A percentile compares a stretch with the other conserved stretches of the same genome.
Conservation (phyloP, 2,329 filamentous ascomycete genomes). For the Colletotrichum filicis region DNA sequence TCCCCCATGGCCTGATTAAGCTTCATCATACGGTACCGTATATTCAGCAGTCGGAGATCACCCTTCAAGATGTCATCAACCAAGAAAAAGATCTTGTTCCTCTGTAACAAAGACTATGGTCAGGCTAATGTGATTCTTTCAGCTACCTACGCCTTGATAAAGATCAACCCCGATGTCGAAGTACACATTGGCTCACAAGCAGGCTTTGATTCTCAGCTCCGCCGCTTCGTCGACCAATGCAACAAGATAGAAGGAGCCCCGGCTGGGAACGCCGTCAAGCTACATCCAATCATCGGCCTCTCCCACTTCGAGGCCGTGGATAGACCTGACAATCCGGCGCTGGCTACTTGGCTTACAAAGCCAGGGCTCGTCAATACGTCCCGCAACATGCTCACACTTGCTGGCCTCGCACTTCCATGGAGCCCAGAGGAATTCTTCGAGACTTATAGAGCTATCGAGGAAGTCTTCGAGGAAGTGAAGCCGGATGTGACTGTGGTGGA, state of each 20-base stretch:
- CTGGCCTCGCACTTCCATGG: background rate
- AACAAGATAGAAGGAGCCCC: constrained; percentile 33
- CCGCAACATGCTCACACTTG: background rate
- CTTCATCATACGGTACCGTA: background rate
- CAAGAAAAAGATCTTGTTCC: constrained; percentile 47
- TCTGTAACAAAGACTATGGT: constrained; percentile 58
- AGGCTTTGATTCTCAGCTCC: background rate
- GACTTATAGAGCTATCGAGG: background rate
- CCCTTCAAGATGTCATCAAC: background rate
- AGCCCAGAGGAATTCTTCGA: background rate
- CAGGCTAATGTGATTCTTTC: constrained; percentile 59
- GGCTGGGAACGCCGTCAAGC: background rate
- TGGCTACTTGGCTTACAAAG: background rate
- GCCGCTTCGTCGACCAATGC: constrained; percentile 38
- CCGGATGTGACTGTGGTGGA: background rate
- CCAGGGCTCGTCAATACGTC: constrained; percentile 4
- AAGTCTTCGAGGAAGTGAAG: background rate
- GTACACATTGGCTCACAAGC: constrained; percentile 54
- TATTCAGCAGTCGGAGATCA: background rate
- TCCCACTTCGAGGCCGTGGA: constrained; percentile 5
- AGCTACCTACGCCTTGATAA: constrained; percentile 51
- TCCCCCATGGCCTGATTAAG: background rate
- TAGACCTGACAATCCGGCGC: background rate
- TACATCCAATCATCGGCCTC: background rate
- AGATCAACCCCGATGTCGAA: constrained; percentile 45